Base-by-base conservation (phyloP, 176 grass and related monocot genomes). In the Chloris gayana region DNA sequence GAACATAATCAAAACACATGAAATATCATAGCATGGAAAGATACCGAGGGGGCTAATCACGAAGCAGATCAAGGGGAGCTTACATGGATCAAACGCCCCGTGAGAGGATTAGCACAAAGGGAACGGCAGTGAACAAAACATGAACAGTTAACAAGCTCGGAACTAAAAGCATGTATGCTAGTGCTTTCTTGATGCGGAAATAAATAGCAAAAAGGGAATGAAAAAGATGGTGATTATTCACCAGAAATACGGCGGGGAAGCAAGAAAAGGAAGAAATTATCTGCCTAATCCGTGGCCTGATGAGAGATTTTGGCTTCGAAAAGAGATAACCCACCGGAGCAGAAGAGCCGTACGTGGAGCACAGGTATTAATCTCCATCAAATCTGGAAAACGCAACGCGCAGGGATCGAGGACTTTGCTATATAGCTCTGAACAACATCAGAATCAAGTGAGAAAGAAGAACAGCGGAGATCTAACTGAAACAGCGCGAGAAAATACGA, bases 111-210 rank as follows among this genome's bases (percentile, higher is more conserved):
- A 22, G 51, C 70, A 47, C 6, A 82, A 69, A 85, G 68, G 61
- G 30, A 67, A 79, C 69, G 68, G 45, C 37, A 66, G 66, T 76
- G 50, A 61, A 61, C 49, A 60, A 85, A 54, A 63, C 56, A 92
- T 86, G 83, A 88, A 74, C 69, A 86, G 81, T 92, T 53, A 17
- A 32, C 70, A 72, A 90, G 81, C 64, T 69, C 9, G 64, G 61
- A 85, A 37, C 74, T 14, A 50, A 73, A 50, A 73, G 82, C 66
- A 86, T 75, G 77, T 73, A 72, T 72, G 57, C 64, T 78, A 64
- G 78, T 88, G 78, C 88, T 82, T 85, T 83, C 78, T 86, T 82
- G 88, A 93, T 88, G 67, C 27, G 81, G 79, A 93, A 86, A 96
- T 84, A 87, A 85, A 84, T 79, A 82, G 79, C 62, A 29, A 70